These are phyloP conservation scores for Populus davidiana DNA, from an alignment of 345 rosid genomes.

Conservation along the genomic window DNA sequence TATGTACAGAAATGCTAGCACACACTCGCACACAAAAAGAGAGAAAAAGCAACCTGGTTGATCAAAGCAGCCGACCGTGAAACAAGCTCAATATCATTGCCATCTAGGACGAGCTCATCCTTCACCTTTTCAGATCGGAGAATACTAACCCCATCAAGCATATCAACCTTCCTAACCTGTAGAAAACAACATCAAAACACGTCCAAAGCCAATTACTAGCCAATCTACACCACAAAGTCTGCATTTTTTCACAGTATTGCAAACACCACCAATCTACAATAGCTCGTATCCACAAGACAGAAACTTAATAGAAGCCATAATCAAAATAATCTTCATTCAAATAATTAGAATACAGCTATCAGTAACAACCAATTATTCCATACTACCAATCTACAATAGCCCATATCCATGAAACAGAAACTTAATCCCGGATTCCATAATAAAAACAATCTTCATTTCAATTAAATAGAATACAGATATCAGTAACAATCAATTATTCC, in stretches of 20 bases:
- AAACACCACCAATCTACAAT: neutral
- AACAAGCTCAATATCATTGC: constrained; percentile 58
- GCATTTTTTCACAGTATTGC: too few relatives aligned
- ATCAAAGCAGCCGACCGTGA: constrained; percentile 60
- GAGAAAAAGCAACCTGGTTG: constrained; percentile 40
- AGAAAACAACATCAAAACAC: neutral
- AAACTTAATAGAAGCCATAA: neutral
- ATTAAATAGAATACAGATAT: too few relatives aligned
- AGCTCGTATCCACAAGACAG: neutral
- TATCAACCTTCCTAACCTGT: constrained; percentile 59
- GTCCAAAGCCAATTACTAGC: too few relatives aligned
- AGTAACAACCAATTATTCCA: too few relatives aligned
- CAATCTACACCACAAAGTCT: too few relatives aligned
- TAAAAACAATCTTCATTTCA: neutral
- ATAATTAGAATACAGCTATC: too few relatives aligned
- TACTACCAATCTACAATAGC: neutral
- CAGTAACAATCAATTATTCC: too few relatives aligned
- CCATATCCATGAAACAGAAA: neutral
- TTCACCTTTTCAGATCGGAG: constrained; percentile 58
- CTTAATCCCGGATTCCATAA: neutral
- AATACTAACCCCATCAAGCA: constrained; percentile 59
- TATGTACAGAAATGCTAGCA: neutral
- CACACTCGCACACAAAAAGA: neutral
- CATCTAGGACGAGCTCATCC: constrained; percentile 61
- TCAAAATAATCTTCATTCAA: neutral